Evolutionary conservation across 176 grass and related monocot species (phyloP).

Genomic region (Bonia amplexicaulis): DNA sequence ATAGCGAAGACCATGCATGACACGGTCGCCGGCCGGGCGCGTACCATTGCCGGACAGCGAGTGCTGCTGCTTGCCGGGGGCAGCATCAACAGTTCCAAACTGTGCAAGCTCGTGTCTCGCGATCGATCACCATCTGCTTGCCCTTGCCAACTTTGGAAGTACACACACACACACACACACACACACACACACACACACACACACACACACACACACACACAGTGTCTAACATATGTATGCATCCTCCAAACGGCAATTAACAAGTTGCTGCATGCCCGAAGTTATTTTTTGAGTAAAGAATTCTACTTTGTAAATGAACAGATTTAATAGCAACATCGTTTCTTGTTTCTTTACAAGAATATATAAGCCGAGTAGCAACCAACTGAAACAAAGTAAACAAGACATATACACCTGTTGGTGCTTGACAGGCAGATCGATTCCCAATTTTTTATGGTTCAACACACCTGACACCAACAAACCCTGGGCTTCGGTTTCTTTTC

Average conservation of each 20-base stretch:
- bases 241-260: not conserved
- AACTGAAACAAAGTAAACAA: not conserved
- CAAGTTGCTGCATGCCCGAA: no score
- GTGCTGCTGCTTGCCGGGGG: not conserved
- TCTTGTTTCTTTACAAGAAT: no score
- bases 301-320: not conserved
- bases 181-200: not conserved
- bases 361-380: not conserved
- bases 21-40: not conserved
- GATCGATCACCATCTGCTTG: not conserved
- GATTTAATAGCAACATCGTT: no score
- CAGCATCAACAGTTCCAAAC: not conserved
- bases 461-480: slow-evolving; percentile 30
- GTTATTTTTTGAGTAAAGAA: not conserved
- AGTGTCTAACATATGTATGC: not conserved
- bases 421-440: not conserved
- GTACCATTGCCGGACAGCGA: not conserved
- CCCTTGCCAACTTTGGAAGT: not conserved
- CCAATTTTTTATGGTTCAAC: not conserved
- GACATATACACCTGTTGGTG: not conserved
- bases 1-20: not conserved
- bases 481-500: not conserved
- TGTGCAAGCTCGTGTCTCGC: not conserved
- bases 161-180: not conserved
- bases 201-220: not conserved